Base-by-base conservation (phyloP, 1,284 basidiomycete species). In the Cryptococcus wingfieldii region DNA sequence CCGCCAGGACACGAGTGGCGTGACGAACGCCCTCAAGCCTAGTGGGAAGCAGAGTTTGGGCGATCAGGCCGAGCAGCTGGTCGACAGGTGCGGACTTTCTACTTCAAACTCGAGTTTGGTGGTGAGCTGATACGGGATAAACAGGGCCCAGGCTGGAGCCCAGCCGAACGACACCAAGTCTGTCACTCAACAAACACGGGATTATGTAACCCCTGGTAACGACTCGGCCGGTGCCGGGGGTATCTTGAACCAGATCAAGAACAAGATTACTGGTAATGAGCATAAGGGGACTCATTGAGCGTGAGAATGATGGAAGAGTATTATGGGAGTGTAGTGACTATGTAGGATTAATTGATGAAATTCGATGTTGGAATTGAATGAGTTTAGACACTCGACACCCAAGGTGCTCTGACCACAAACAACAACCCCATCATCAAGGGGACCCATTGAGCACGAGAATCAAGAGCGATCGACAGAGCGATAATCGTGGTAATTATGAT, bases 121-220 rank as follows among this genome's bases (percentile, higher is more conserved):
- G 23, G 23, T 3, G 31, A 16, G 31, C 27, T 23, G 39, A 19
- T n/a, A 38, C 43, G 13, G 19, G 13, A 25, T 14, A 10, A 14
- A n/a, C 14, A 63, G 61, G 37, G 51, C 25, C 38, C 50, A 27
- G 8, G 58, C 53, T 23, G 47, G 55, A 42, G 38, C 56, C 31
- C 51, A 63, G 50, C 58, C 55, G 34, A 58, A 63, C 53, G 50
- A 54, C 23, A 54, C 37, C 47, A 63, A 60, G 44, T 51, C 52
- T 18, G 41, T 57, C n/a, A 48, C 41, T 41, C 56, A 58, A 43
- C 54, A 59, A 13, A 44, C 59, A 13, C 41, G 45, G 34, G 59
- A 60, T 47, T 58, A 34, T 25, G 38, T 56, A 46, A 63, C 62
- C 37, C 56, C 59, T 42, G 59, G 59, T 14, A 60, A 63, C 54